phyloP scores from a whole-genome alignment of 345 rosid genomes.

The Rhizophora mangle region DNA sequence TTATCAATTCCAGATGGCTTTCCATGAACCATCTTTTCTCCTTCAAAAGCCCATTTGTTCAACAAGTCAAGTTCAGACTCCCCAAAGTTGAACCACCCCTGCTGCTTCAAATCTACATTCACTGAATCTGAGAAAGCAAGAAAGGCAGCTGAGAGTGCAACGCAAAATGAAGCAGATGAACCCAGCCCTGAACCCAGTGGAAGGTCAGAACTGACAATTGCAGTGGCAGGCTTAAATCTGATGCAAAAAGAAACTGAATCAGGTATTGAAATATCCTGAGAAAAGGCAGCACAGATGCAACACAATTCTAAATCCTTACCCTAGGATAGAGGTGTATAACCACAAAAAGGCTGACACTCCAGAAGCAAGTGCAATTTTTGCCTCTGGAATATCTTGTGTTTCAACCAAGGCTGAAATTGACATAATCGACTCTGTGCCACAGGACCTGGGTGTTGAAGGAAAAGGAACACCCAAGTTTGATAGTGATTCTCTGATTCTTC shows the following conservation, averaged over 20 bases:
- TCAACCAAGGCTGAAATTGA: slow-evolving; percentile 55
- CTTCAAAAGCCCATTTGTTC: slow-evolving; percentile 96
- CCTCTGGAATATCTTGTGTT: slow-evolving; percentile 71
- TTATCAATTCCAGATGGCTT: slow-evolving; percentile 97
- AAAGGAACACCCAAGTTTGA: slow-evolving; percentile 42
- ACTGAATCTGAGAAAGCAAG: slow-evolving; percentile 48
- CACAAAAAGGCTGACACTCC: slow-evolving; percentile 84
- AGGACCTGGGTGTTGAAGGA: slow-evolving; percentile 50
- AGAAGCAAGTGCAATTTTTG: slow-evolving; percentile 55
- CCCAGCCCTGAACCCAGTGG: slow-evolving; percentile 93
- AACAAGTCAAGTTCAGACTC: slow-evolving; percentile 60
- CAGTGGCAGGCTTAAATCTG: slow-evolving; percentile 79
- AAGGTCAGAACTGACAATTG: slow-evolving; percentile 68
- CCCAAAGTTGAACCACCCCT: slow-evolving; percentile 51
- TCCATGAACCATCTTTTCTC: slow-evolving; percentile 93
- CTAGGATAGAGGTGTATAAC: slow-evolving; percentile 76
- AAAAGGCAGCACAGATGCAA: neutral
- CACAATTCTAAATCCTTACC: slow-evolving; percentile 41
- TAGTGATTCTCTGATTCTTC: slow-evolving; percentile 53
- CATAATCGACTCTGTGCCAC: slow-evolving; percentile 47
- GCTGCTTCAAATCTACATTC: slow-evolving; percentile 35
- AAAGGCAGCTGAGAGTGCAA: slow-evolving; percentile 72
- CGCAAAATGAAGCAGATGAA: slow-evolving; percentile 86
- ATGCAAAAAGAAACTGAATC: slow-evolving; percentile 12
- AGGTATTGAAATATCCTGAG: slow-evolving; percentile 12